These are phyloP conservation scores for Saturnispora serradocipensis DNA, from an alignment of 805 yeast genomes.

Conservation along the genomic window DNA sequence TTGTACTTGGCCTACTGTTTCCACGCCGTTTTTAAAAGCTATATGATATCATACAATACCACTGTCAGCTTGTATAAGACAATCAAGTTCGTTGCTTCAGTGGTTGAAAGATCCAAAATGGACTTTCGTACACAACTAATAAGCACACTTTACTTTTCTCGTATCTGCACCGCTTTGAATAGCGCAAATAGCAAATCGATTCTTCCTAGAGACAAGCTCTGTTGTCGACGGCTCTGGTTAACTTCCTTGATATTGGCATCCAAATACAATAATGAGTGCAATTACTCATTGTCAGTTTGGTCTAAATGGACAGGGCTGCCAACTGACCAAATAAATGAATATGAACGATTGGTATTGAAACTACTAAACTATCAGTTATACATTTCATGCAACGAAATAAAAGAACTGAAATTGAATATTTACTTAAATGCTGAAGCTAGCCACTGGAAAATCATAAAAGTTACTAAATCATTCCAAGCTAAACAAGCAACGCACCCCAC, in stretches of 20 bases:
- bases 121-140: background rate
- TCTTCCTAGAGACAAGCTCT: slow-evolving; percentile 30
- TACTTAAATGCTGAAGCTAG: background rate
- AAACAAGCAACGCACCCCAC: background rate
- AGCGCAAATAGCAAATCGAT: background rate
- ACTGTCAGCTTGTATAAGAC: background rate
- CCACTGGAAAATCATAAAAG: background rate
- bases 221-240: slow-evolving; percentile 46
- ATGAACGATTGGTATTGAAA: slow-evolving; percentile 44
- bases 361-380: slow-evolving; percentile 47
- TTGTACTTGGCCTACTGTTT: background rate
- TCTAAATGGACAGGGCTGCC: slow-evolving; percentile 60
- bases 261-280: slow-evolving; percentile 66
- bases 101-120: slow-evolving; percentile 5
- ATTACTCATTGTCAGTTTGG: slow-evolving; percentile 65
- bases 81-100: slow-evolving; percentile 6
- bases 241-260: slow-evolving; percentile 62
- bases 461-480: background rate
- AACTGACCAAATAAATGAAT: slow-evolving; percentile 35
- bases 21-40: background rate
- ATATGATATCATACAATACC: background rate
- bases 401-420: background rate
- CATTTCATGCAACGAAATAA: background rate
- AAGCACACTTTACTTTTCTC: background rate
- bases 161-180: background rate